Conservation (phyloP, 495 filamentous ascomycete species). For the Halenospora varia region DNA sequence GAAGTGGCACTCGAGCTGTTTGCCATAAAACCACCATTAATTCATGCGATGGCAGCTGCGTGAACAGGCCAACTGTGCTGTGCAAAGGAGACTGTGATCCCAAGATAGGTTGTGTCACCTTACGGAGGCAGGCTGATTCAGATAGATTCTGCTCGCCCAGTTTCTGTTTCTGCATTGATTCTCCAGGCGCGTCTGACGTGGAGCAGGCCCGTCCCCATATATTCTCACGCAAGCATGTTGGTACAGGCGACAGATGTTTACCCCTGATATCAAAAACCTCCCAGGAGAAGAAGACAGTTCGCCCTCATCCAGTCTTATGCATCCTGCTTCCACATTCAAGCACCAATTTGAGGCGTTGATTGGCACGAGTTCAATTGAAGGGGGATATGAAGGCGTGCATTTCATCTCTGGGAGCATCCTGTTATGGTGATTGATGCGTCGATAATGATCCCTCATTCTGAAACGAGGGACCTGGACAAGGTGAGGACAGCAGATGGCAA, state of each 20-base stretch:
- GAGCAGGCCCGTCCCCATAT: not conserved
- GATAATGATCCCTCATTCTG: not conserved
- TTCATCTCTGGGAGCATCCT: not conserved
- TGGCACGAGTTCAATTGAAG: not conserved
- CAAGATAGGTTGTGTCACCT: not conserved
- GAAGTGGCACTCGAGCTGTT: not conserved
- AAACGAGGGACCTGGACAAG: not conserved
- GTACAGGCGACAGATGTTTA: not conserved
- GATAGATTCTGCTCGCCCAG: not conserved
- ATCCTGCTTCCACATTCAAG: not conserved
- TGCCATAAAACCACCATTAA: not conserved
- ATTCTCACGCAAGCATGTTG: not conserved
- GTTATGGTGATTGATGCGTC: constrained; percentile 3
- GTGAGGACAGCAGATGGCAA: not conserved
- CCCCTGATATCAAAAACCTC: not conserved
- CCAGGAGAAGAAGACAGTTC: not conserved
- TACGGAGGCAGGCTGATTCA: not conserved
- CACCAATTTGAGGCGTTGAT: not conserved
- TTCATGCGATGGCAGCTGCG: not conserved
- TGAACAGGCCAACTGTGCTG: not conserved
- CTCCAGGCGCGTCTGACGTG: not conserved
- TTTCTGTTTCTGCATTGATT: not conserved
- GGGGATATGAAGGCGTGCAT: not conserved
- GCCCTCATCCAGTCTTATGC: not conserved
- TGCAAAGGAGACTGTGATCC: not conserved